A percentile compares a stretch with the other conserved stretches of the same genome.
These are phyloP conservation scores for Daedalea quercina DNA, from an alignment of 768 basidiomycete genomes.

Conservation along the genomic window DNA sequence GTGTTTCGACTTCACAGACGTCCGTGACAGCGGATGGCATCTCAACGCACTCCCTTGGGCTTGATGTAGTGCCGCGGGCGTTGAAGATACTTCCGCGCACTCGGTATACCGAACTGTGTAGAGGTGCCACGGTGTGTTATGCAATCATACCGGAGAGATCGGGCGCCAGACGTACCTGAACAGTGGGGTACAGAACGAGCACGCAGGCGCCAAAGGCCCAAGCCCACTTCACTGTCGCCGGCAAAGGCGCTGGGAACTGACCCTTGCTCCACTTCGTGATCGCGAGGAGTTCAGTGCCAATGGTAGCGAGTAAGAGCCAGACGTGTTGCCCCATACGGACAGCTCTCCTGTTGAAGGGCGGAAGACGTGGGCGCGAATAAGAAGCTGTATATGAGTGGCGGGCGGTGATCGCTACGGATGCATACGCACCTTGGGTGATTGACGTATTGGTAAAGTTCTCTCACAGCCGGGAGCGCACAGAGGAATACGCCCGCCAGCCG, in stretches of 20 bases:
- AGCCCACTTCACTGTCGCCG: constrained; percentile 53
- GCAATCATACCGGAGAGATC: constrained; percentile 2
- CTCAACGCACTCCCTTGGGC: constrained; percentile 19
- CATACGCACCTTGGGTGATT: constrained; percentile 66
- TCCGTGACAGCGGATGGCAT: background rate
- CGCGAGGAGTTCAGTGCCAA: constrained; percentile 72
- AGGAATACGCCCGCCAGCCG: constrained; percentile 71
- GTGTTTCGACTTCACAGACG: no score
- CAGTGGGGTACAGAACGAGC: constrained; percentile 61
- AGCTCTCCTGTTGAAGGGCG: constrained; percentile 46
- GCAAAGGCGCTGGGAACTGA: constrained; percentile 59
- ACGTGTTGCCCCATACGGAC: constrained; percentile 87
- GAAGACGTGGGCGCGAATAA: background rate
- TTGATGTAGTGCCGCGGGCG: constrained; percentile 26
- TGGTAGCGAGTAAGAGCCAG: constrained; percentile 83
- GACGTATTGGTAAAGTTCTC: constrained; percentile 80
- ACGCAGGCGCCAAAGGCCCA: constrained; percentile 56
- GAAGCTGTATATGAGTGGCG: background rate
- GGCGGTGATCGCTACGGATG: constrained; percentile 2
- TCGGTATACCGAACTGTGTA: constrained; percentile 60
- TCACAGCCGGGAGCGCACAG: constrained; percentile 80
- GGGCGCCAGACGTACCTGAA: constrained; percentile 39
- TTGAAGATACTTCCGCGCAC: constrained; percentile 44
- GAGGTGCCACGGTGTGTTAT: constrained; percentile 3
- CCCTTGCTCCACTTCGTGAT: constrained; percentile 81